Conservation (phyloP, 2,329 filamentous ascomycete species). For the Trichoderma atroviride region DNA sequence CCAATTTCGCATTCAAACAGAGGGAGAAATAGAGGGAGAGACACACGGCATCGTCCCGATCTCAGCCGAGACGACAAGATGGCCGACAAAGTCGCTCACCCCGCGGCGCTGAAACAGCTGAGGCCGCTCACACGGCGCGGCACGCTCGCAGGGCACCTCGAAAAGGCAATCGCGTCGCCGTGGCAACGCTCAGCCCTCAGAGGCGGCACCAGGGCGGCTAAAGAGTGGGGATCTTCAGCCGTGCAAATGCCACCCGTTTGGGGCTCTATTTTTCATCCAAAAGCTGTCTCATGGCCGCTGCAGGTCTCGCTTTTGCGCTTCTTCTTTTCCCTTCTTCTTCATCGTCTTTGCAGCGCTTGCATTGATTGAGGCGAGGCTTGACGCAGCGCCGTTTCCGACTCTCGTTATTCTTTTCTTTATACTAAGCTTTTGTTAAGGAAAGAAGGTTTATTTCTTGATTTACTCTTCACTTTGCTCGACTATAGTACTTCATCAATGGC, state of each 20-base stretch:
- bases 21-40: background rate
- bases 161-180: conserved; percentile 14
- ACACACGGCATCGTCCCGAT: background rate
- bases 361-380: background rate
- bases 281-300: conserved; percentile 24
- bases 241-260: background rate
- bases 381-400: background rate
- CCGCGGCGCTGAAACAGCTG: background rate
- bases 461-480: background rate
- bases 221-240: conserved; percentile 16
- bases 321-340: conserved; percentile 4
- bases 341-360: background rate
- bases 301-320: background rate
- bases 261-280: conserved; percentile 7
- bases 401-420: background rate
- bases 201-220: background rate
- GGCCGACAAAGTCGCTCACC: background rate
- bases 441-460: background rate
- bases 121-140: conserved; percentile 10
- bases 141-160: conserved; percentile 6
- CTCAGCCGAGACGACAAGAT: background rate
- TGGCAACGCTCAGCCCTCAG: conserved; percentile 7
- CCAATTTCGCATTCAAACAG: background rate
- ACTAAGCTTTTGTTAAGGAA: background rate
- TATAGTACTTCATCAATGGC: background rate